A percentile compares a stretch with the other conserved stretches of the same genome.
phyloP scores from a whole-genome alignment of 2,329 filamentous ascomycete genomes.

The Lomentospora prolificans region DNA sequence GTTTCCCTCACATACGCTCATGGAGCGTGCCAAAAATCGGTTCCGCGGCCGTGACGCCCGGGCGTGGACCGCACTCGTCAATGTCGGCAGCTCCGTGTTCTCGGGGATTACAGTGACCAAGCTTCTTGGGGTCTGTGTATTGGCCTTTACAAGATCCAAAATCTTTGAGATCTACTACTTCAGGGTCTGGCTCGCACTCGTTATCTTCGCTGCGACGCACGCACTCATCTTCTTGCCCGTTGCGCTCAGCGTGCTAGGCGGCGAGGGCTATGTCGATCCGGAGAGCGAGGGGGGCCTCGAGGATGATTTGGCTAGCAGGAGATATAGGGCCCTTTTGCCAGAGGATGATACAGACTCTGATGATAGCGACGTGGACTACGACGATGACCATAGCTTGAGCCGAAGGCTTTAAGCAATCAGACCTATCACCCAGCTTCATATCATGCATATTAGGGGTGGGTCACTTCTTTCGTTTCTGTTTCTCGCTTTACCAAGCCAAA shows the following conservation, averaged over 20 bases:
- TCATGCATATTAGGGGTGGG: neutral
- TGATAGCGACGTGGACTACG: conserved; percentile 28
- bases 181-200: conserved; percentile 86
- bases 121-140: conserved; percentile 78
- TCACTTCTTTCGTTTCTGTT: neutral
- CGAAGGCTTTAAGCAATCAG: neutral
- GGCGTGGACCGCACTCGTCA: conserved; percentile 87
- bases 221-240: conserved; percentile 89
- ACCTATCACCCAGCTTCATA: neutral
- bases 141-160: conserved; percentile 93
- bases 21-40: conserved; percentile 68
- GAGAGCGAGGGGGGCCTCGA: conserved; percentile 82
- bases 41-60: conserved; percentile 77
- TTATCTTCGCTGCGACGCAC: conserved; percentile 80
- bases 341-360: conserved; percentile 68
- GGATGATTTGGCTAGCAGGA: conserved; percentile 71
- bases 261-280: conserved; percentile 77
- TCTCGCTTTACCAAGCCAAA: no score
- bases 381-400: neutral
- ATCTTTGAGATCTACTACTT: conserved; percentile 99
- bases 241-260: conserved; percentile 74
- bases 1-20: conserved; percentile 74
- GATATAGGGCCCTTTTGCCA: conserved; percentile 67
- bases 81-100: conserved; percentile 90
- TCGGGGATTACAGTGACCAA: conserved; percentile 96